Conservation (phyloP, 2,329 filamentous ascomycete species). For the Monosporascus sp. region DNA sequence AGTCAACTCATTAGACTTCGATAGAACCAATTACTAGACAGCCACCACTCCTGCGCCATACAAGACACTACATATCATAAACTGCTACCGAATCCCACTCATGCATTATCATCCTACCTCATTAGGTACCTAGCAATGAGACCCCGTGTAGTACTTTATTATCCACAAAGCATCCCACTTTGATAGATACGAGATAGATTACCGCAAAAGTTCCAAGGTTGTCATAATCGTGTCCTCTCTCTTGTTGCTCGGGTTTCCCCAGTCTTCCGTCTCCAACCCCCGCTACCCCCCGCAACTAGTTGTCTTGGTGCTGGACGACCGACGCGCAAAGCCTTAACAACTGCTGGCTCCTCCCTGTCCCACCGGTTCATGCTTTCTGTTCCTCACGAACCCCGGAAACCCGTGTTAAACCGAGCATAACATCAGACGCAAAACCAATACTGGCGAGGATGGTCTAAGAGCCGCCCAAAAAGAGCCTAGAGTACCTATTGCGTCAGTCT, state of each 20-base stretch:
- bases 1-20: too few species aligned
- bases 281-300: slow-evolving; percentile 3
- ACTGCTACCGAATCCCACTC: too few species aligned
- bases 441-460: not conserved
- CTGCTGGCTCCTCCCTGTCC: too few species aligned
- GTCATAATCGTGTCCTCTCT: too few species aligned
- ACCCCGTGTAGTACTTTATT: not conserved
- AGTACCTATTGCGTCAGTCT: not conserved
- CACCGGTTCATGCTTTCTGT: not conserved
- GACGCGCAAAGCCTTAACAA: too few species aligned
- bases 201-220: too few species aligned
- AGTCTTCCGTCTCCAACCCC: not conserved
- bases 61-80: too few species aligned
- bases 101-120: not conserved
- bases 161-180: not conserved
- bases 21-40: too few species aligned
- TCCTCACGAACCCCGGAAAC: slow-evolving; percentile 24
- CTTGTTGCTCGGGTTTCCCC: too few species aligned
- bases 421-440: not conserved
- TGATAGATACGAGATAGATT: not conserved
- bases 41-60: too few species aligned
- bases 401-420: slow-evolving; percentile 28
- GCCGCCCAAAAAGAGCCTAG: not conserved
- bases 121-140: not conserved
- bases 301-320: not conserved